Percentiles rank a stretch among this genome's conserved stretches.
phyloP scores from a whole-genome alignment of 2,329 filamentous ascomycete species.

The Penicillium sclerotigenum region DNA sequence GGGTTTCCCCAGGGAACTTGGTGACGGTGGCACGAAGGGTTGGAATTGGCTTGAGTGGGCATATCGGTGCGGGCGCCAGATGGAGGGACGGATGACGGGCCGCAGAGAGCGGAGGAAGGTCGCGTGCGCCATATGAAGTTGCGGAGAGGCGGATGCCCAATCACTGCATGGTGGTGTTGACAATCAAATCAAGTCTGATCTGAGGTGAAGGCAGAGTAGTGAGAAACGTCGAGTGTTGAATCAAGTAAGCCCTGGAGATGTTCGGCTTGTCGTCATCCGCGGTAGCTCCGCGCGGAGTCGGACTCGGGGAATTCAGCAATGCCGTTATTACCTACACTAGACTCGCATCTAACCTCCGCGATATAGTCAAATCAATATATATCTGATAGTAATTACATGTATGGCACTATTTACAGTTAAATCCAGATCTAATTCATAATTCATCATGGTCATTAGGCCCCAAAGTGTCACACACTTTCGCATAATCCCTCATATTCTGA shows the following conservation, averaged over 20 bases:
- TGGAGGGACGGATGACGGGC: slow-evolving; percentile 6
- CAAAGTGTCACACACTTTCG: slow-evolving; percentile 29
- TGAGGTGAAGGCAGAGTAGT: neutral
- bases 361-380: neutral
- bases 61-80: slow-evolving; percentile 21
- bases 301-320: neutral
- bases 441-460: slow-evolving; percentile 20
- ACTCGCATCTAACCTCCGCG: neutral
- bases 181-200: neutral
- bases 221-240: neutral
- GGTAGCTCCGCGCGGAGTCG: slow-evolving; percentile 9
- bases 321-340: neutral
- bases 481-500: slow-evolving; percentile 36
- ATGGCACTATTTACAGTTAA: neutral
- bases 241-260: neutral
- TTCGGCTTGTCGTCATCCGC: slow-evolving; percentile 19
- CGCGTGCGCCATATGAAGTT: slow-evolving; percentile 19
- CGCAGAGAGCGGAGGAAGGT: slow-evolving; percentile 20
- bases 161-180: slow-evolving; percentile 15
- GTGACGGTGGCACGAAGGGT: slow-evolving; percentile 71
- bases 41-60: slow-evolving; percentile 52
- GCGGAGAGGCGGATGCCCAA: neutral
- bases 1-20: slow-evolving; percentile 72
- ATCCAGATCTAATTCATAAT: slow-evolving; percentile 10
- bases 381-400: neutral